Base-by-base conservation (phyloP, 306 rosid genomes). In the Cucumis hystrix region DNA sequence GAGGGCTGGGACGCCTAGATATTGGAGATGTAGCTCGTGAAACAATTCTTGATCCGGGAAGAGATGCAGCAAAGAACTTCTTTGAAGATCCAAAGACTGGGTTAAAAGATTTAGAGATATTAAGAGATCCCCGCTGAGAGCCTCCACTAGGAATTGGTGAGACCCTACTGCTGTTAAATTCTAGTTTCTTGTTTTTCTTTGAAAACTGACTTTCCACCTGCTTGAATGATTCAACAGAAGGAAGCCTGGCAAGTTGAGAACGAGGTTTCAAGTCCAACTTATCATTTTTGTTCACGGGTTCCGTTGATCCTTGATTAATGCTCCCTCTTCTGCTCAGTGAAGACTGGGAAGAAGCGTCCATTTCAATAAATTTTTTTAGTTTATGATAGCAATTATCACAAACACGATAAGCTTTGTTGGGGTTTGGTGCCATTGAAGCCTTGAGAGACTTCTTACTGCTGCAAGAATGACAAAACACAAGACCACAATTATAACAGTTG, bases 401-500 rank as follows among this genome's bases (percentile, higher is more conserved):
- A 67, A 92, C 97, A 79, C 99, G 99, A 85, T 92, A 95, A 45
- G 93, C 93, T 86, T 92, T 95, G 89, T 91, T 92, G 79, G 99
- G 99, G 81, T 92, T 95, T 83, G 99, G 99, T 74, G 99, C 97
- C 99, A 95, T 95, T 73, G 99, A 90, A 83, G 97, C 99, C 80
- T 92, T 95, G 43, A 88, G 92, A 82, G 91, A 90, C 85, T 95
- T 95, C 88, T 95, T 95, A 85, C 97, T 89, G 88, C 97, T 95
- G 83, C 99, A 95, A 61, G 99, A 89, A 82, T 95, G 99, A 82
- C 99, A 95, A 81, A 90, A 95, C 83, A 92, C 97, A 84, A 95
- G 97, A 80, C 97, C 99, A 78, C 99, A 95, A 75, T 95, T 92
- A 55, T 92, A 95, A 83, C 99, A 95, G 78, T 95, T 95, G 84